phyloP scores from a whole-genome alignment of 305 asterid genomes.

The Fraxinus nigra region DNA sequence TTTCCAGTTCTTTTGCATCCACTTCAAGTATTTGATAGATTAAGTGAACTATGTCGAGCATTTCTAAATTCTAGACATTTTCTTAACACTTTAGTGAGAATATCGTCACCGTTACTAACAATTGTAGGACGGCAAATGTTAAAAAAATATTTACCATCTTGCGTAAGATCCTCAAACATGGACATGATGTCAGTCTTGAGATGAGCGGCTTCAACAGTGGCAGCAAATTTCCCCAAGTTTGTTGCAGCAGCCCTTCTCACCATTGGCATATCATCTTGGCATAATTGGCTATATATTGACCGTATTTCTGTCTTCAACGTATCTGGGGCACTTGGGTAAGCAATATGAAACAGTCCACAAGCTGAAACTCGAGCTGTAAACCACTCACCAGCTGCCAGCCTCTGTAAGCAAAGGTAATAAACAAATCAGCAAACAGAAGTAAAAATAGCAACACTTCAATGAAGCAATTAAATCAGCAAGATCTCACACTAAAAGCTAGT shows the following conservation, averaged over 20 bases:
- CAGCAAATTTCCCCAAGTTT: constrained; percentile 54
- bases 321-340: constrained; percentile 79
- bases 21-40: background rate
- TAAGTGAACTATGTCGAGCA: background rate
- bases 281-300: constrained; percentile 71
- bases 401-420: constrained; percentile 36
- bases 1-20: background rate
- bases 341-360: constrained; percentile 89
- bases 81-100: background rate
- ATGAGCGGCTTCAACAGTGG: constrained; percentile 42
- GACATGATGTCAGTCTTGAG: constrained; percentile 47
- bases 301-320: constrained; percentile 70
- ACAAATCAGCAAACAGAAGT: constrained; percentile 5
- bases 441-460: constrained; percentile 18
- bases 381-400: constrained; percentile 97
- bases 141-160: constrained; percentile 38
- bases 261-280: constrained; percentile 98
- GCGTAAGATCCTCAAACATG: constrained; percentile 56
- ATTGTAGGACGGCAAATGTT: background rate
- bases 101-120: background rate
- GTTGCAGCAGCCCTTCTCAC: constrained; percentile 87
- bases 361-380: constrained; percentile 94
- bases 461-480: background rate
- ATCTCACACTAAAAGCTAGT: background rate
- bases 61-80: background rate